phyloP scores from a whole-genome alignment of 768 basidiomycete species.

The Tremella mesenterica region DNA sequence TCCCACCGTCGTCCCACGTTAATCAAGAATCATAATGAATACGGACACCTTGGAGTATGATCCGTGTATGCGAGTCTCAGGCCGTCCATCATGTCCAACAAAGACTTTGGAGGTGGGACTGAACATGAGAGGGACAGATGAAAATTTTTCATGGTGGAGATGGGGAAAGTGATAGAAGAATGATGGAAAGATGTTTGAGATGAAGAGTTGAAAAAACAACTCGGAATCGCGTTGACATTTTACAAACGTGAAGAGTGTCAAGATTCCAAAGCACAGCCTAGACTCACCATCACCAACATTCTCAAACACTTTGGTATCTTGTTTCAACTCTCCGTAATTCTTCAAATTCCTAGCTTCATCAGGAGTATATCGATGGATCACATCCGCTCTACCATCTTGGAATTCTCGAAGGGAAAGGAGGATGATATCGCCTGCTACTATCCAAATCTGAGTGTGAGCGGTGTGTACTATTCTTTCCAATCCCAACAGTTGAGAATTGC shows the following conservation, averaged over 20 bases:
- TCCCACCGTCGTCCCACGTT: too few species aligned
- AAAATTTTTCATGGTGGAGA: too few species aligned
- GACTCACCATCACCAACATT: slow-evolving; percentile 87
- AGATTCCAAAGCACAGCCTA: slow-evolving; percentile 48
- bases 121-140: too few species aligned
- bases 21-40: too few species aligned
- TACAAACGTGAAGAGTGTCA: too few species aligned
- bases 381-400: slow-evolving; percentile 98
- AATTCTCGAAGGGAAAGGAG: slow-evolving; percentile 91
- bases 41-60: too few species aligned
- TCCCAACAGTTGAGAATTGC: background rate
- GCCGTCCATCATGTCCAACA: too few species aligned
- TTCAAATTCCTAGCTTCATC: slow-evolving; percentile 77
- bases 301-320: slow-evolving; percentile 94
- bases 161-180: slow-evolving; percentile 48
- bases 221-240: too few species aligned
- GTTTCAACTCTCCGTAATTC: slow-evolving; percentile 94
- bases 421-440: slow-evolving; percentile 95
- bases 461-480: background rate
- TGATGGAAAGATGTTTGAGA: background rate
- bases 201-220: too few species aligned
- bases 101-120: too few species aligned
- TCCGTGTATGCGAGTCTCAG: too few species aligned
- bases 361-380: slow-evolving; percentile 96
- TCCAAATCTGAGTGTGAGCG: slow-evolving; percentile 69